phyloP scores from a whole-genome alignment of 192 early-diverging fungal species.

The Backusella westeae region DNA sequence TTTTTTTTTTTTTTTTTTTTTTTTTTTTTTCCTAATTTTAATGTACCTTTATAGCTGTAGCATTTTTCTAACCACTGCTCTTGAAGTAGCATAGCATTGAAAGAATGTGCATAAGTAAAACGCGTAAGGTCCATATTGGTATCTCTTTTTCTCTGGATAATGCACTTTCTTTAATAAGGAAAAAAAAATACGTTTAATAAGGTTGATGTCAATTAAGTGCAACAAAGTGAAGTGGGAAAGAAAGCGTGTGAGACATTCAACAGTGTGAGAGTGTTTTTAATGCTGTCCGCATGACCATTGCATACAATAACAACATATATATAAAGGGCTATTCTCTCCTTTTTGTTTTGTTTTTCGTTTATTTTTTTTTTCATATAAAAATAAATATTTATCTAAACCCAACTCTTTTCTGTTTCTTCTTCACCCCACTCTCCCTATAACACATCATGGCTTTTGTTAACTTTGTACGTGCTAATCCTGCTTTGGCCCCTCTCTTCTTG shows the following conservation, averaged over 20 bases:
- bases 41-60: background rate
- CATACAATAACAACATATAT: background rate
- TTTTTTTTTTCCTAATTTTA: background rate
- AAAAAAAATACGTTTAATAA: background rate
- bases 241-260: background rate
- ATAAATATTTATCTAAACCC: background rate
- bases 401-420: constrained; percentile 4
- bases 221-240: background rate
- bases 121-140: background rate
- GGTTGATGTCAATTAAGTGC: constrained; percentile 8
- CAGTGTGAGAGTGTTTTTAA: constrained; percentile 9
- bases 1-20: too few species aligned
- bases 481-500: constrained; percentile 31
- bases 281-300: background rate
- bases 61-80: background rate
- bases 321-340: background rate
- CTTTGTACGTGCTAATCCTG: constrained; percentile 27
- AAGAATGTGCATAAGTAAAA: background rate
- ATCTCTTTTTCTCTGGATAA: background rate
- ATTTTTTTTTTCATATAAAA: background rate
- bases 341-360: background rate
- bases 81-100: background rate
- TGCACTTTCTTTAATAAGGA: background rate
- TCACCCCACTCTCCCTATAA: constrained; percentile 5
- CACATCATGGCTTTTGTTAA: constrained; percentile 19